These are phyloP conservation scores for Lanmaoa rubissima DNA, from an alignment of 768 basidiomycete species.

Conservation along the genomic window DNA sequence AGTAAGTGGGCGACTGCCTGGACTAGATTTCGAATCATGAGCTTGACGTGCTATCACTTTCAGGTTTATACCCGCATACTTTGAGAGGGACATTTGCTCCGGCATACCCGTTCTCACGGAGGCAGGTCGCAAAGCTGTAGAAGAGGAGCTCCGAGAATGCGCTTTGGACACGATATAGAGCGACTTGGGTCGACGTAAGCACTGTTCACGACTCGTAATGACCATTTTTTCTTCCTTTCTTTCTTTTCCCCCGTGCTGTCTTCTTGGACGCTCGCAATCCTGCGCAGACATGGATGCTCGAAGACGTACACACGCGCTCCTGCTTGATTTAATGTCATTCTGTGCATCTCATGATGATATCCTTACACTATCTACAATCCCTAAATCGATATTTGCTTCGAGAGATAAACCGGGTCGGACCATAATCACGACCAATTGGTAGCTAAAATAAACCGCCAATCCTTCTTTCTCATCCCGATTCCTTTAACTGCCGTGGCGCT, in stretches of 20 bases:
- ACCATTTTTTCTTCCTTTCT: not conserved
- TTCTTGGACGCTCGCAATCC: conserved; percentile 8
- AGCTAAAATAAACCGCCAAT: not conserved
- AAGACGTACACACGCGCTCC: not conserved
- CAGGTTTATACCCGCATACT: conserved; percentile 75
- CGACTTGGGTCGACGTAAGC: not conserved
- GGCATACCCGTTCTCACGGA: conserved; percentile 70
- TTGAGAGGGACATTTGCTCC: conserved; percentile 62
- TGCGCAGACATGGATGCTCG: conserved; percentile 3
- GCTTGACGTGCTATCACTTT: not conserved
- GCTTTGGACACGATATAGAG: conserved; percentile 15
- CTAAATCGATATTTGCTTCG: conserved; percentile 11
- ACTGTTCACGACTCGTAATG: conserved; percentile 11
- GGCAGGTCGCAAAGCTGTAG: conserved; percentile 67
- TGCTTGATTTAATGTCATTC: conserved; percentile 10
- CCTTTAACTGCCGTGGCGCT: not conserved
- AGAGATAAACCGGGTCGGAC: not conserved
- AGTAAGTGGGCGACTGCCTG: conserved; percentile 50
- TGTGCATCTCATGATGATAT: conserved; percentile 25
- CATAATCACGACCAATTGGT: not conserved
- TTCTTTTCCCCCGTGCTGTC: not conserved
- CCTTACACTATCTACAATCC: conserved; percentile 25
- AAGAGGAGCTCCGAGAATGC: conserved; percentile 57
- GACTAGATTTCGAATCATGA: not conserved
- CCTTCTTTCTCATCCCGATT: not conserved